Percentiles rank a stretch among this genome's conserved stretches.
phyloP scores from a whole-genome alignment of 2,329 filamentous ascomycete species.

The Cordyceps tenuipes region DNA sequence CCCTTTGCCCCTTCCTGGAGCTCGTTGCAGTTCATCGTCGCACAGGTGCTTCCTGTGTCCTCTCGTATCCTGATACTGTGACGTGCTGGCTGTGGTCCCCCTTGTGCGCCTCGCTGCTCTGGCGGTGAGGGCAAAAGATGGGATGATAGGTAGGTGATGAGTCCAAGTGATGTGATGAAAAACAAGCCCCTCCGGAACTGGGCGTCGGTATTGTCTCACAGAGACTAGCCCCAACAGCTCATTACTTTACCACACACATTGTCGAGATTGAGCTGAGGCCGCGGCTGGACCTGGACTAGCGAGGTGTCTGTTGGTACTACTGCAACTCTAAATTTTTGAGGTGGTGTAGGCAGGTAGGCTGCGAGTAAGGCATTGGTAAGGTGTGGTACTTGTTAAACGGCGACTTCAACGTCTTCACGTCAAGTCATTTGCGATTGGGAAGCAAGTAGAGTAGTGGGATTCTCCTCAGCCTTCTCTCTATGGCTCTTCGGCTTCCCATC shows the following conservation, averaged over 20 bases:
- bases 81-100: too few relatives aligned
- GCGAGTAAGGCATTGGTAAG: not conserved
- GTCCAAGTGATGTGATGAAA: not conserved
- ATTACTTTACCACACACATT: too few relatives aligned
- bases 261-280: not conserved
- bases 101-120: not conserved
- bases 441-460: too few relatives aligned
- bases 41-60: not conserved
- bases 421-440: too few relatives aligned
- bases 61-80: not conserved
- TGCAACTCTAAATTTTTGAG: not conserved
- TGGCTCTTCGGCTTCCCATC: too few relatives aligned
- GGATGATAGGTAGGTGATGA: not conserved
- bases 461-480: too few relatives aligned
- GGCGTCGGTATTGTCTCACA: not conserved
- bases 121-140: too few relatives aligned
- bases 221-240: not conserved
- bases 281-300: not conserved
- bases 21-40: constrained; percentile 30
- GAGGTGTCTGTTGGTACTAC: not conserved
- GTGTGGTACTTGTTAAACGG: too few relatives aligned
- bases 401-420: too few relatives aligned
- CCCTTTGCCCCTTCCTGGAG: constrained; percentile 24
- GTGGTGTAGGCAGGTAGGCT: not conserved
- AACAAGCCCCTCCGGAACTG: not conserved